Evolutionary conservation across 306 rosid species (phyloP).

Genomic region (Quercus rubra): DNA sequence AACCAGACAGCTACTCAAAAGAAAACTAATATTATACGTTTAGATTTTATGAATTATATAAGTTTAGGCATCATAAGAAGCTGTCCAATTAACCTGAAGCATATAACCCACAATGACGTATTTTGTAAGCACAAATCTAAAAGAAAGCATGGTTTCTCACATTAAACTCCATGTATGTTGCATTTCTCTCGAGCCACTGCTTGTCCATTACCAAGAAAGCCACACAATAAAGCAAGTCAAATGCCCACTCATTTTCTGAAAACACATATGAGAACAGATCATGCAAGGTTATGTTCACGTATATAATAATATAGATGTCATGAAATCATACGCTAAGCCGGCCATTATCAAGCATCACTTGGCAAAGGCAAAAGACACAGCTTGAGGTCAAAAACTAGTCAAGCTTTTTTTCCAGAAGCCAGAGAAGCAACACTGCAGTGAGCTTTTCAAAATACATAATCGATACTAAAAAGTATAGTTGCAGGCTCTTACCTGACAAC

Average conservation of each 20-base stretch:
- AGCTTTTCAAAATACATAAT: background rate
- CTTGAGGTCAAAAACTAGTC: background rate
- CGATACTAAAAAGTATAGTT: background rate
- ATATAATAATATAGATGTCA: background rate
- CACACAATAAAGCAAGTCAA: conserved; percentile 84
- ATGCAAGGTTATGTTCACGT: background rate
- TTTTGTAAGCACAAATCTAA: conserved; percentile 2
- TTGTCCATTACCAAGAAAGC: conserved; percentile 86
- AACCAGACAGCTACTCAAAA: background rate
- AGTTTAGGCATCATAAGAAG: too few relatives aligned
- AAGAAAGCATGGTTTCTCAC: conserved; percentile 41
- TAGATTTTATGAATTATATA: too few relatives aligned
- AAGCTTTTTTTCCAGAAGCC: background rate
- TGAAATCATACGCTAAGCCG: background rate
- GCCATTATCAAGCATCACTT: background rate
- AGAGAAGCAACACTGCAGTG: background rate
- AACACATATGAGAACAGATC: conserved; percentile 4
- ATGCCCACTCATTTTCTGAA: conserved; percentile 85
- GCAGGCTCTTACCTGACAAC: conserved; percentile 60
- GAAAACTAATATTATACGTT: background rate
- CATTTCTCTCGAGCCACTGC: conserved; percentile 80
- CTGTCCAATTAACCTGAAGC: too few relatives aligned
- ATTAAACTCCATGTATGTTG: conserved; percentile 90
- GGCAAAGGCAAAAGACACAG: background rate
- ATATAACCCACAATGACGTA: too few relatives aligned